These are phyloP conservation scores for Komagataella pseudopastoris DNA, from an alignment of 805 yeast genomes.

Conservation along the genomic window DNA sequence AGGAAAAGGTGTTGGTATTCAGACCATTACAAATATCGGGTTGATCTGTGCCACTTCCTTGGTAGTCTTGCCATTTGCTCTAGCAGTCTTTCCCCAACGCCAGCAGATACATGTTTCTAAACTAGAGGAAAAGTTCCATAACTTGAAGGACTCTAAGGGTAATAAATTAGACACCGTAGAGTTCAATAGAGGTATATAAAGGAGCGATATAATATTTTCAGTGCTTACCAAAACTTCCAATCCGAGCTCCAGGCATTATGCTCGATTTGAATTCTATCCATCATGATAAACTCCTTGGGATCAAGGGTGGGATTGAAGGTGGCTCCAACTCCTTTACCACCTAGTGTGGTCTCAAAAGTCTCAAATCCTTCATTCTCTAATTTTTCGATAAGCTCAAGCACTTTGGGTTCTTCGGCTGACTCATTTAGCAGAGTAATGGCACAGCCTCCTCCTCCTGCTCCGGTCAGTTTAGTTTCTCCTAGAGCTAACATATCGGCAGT, in stretches of 20 bases:
- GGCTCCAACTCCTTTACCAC: constrained; percentile 80
- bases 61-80: constrained; percentile 83
- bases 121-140: constrained; percentile 54
- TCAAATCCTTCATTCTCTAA: constrained; percentile 43
- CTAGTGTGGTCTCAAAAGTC: constrained; percentile 67
- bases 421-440: constrained; percentile 68
- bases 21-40: constrained; percentile 70
- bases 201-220: neutral
- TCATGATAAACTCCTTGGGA: neutral
- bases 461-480: constrained; percentile 90
- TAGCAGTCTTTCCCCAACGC: constrained; percentile 91
- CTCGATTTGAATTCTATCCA: neutral
- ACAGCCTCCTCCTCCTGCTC: constrained; percentile 99
- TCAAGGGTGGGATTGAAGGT: neutral
- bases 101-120: constrained; percentile 42
- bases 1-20: constrained; percentile 51
- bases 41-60: constrained; percentile 78
- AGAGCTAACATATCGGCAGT: constrained; percentile 48
- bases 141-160: constrained; percentile 51
- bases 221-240: constrained; percentile 1
- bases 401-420: constrained; percentile 18
- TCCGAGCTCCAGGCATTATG: constrained; percentile 1
- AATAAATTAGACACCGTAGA: constrained; percentile 43
- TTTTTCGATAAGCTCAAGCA: constrained; percentile 21
- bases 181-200: constrained; percentile 87